A percentile compares a stretch with the other conserved stretches of the same genome.
Conservation (phyloP, 2,329 filamentous ascomycete genomes). For the Fusarium sp. region DNA sequence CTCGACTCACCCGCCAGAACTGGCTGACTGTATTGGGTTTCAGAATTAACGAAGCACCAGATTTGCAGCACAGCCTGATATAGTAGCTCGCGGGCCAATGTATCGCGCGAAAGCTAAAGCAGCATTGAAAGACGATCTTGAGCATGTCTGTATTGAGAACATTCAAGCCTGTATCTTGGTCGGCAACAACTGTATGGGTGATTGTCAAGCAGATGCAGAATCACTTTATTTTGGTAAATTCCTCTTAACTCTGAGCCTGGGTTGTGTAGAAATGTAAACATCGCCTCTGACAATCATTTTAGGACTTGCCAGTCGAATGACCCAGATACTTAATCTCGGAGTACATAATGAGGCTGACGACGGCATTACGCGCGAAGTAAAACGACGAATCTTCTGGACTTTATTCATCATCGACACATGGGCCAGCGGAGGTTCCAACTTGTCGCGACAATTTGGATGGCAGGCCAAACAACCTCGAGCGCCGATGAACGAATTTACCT, state of each 20-base stretch:
- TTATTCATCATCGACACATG: slow-evolving; percentile 55
- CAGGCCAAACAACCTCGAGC: slow-evolving; percentile 30
- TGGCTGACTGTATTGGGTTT: no score
- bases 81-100: slow-evolving; percentile 35
- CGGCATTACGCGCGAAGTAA: slow-evolving; percentile 49
- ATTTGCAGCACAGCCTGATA: slow-evolving; percentile 25
- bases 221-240: slow-evolving; percentile 53
- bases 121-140: slow-evolving; percentile 51
- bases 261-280: neutral
- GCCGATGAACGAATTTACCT: slow-evolving; percentile 52
- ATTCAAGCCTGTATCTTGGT: slow-evolving; percentile 54
- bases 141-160: slow-evolving; percentile 53
- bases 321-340: slow-evolving; percentile 51
- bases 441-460: slow-evolving; percentile 48
- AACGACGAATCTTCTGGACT: slow-evolving; percentile 54
- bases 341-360: slow-evolving; percentile 39
- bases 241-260: neutral
- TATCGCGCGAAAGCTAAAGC: slow-evolving; percentile 36
- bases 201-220: slow-evolving; percentile 51
- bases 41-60: neutral
- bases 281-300: neutral
- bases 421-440: slow-evolving; percentile 52
- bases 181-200: slow-evolving; percentile 51
- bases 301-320: slow-evolving; percentile 54
- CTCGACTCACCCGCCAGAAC: no score